Base-by-base conservation (phyloP, 495 filamentous ascomycete species). In the Lasiosphaeris hirsuta region DNA sequence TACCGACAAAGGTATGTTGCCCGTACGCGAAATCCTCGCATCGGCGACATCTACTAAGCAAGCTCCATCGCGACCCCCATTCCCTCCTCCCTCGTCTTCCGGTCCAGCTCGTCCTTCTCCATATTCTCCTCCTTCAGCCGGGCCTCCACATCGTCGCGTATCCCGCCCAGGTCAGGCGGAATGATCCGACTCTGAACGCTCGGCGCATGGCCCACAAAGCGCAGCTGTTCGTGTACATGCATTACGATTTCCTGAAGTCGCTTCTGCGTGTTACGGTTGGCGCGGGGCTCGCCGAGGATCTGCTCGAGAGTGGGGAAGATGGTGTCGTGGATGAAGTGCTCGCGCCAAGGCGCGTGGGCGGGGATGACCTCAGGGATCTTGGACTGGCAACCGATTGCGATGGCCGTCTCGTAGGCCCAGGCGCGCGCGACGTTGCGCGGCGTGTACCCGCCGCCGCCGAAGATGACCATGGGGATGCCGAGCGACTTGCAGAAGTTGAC, bases 381-480 rank as follows among this genome's bases (percentile, higher is more conserved):
- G 42, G 84, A 68, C 54, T 88, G 82, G 39, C 88, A 86, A 40
- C 84, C 90, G 65, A 96, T 85, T 54, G 91, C 90, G 63, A 98
- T 86, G 57, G 88, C 86, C 15, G 94, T 98, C 75, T 98, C 94
- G 73, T 95, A 90, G 38, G 92, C 89, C 94, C 94, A 98, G 45
- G 91, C 88, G 48, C 95, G 87, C 10, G 93, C 94, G 19, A 98
- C 94, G 64, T 98, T 98, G 45, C 93, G 84, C 8, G 94, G 90
- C n/a, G 94, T 98, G 74, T 98, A 98, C 10, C 94, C 94, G 52
- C 94, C 94, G 39, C 94, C 94, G 23, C 94, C 94, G 56, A 97
- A 86, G 63, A 98, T 83, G 48, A 98, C 83, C 45, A 97, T 75
- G 19, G 92, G 94, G 0, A 94, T 72, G 14, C 80, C 75, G 58